These are phyloP conservation scores for Gamarada debralockiae DNA, from an alignment of 495 filamentous ascomycete species.

Conservation along the genomic window DNA sequence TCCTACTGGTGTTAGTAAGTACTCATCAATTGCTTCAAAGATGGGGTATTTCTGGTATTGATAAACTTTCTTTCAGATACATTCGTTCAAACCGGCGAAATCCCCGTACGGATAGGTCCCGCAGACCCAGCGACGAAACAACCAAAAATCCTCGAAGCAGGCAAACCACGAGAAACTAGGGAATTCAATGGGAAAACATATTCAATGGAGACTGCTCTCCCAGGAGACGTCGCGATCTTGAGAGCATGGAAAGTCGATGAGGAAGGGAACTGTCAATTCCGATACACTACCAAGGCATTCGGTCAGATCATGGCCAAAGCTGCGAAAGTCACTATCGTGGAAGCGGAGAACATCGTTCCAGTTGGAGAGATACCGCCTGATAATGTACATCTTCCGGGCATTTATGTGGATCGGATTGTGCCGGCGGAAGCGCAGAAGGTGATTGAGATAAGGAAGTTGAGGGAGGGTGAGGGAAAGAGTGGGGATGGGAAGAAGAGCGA, in stretches of 20 bases:
- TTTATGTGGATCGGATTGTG: constrained; percentile 61
- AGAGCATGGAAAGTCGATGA: constrained; percentile 62
- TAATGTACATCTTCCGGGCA: constrained; percentile 57
- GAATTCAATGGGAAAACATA: constrained; percentile 56
- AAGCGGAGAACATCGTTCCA: constrained; percentile 65
- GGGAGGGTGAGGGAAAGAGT: constrained; percentile 23
- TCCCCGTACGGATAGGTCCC: constrained; percentile 49
- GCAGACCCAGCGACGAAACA: constrained; percentile 33
- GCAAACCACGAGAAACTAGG: constrained; percentile 51
- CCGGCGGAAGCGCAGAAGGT: constrained; percentile 49
- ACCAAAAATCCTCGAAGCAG: constrained; percentile 43
- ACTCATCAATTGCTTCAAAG: background rate
- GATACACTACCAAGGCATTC: constrained; percentile 60
- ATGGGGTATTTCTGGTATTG: background rate
- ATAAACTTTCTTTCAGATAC: constrained; percentile 36
- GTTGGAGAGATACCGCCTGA: constrained; percentile 54
- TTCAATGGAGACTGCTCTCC: constrained; percentile 60
- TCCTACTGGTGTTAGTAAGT: constrained; percentile 53
- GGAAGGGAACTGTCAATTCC: constrained; percentile 60
- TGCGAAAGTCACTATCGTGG: constrained; percentile 58
- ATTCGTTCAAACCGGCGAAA: constrained; percentile 56
- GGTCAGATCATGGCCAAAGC: constrained; percentile 59
- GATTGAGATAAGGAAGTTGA: constrained; percentile 53
- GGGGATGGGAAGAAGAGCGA: constrained; percentile 22
- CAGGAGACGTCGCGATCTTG: constrained; percentile 60